Percentiles rank a stretch among this genome's conserved stretches.
These are phyloP conservation scores for Pestalotiopsis sp. DNA, from an alignment of 2,329 filamentous ascomycete species.

Conservation along the genomic window DNA sequence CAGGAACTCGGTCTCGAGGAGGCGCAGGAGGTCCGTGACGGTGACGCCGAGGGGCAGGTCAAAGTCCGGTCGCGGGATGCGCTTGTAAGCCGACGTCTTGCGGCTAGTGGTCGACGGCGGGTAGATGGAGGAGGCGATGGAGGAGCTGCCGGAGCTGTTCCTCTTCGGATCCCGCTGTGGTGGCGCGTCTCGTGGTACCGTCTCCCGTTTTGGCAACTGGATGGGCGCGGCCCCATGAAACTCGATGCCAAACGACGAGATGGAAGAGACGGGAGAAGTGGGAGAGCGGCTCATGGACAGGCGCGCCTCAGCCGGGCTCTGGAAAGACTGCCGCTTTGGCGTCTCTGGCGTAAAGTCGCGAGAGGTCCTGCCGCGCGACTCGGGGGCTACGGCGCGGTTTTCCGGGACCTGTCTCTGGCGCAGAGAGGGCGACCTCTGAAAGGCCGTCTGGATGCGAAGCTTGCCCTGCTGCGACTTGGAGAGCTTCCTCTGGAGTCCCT, in stretches of 20 bases:
- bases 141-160: not conserved
- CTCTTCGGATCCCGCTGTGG: not conserved
- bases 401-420: not conserved
- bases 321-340: not conserved
- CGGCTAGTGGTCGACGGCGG: not conserved
- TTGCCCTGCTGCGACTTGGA: conserved; percentile 15
- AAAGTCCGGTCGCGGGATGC: conserved; percentile 13
- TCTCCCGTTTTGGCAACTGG: not conserved
- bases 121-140: not conserved
- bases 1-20: conserved; percentile 13
- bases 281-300: not conserved
- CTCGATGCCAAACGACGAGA: not conserved
- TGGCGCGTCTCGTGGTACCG: not conserved
- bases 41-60: conserved; percentile 12
- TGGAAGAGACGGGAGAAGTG: not conserved
- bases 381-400: not conserved
- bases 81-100: conserved; percentile 10
- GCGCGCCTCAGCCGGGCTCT: not conserved
- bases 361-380: not conserved
- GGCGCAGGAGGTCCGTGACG: conserved; percentile 12
- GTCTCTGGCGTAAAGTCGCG: not conserved
- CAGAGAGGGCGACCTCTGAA: conserved; percentile 12
- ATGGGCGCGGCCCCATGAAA: not conserved
- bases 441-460: conserved; percentile 13
- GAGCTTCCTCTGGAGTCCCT: not conserved